phyloP scores from a whole-genome alignment of 129 eudicot genomes.

The Escallonia herrerae region DNA sequence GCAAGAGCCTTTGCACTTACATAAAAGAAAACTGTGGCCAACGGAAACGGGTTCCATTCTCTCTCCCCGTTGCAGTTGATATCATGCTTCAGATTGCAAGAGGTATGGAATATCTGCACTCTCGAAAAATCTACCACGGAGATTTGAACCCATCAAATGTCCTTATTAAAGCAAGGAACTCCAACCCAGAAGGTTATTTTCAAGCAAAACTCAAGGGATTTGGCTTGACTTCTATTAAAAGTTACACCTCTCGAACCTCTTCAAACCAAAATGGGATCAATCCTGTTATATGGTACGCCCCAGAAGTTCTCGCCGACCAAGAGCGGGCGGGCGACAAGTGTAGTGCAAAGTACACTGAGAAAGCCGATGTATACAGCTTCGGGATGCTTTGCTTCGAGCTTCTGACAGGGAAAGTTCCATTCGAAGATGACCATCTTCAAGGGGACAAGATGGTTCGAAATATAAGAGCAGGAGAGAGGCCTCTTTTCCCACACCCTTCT shows the following conservation, averaged over 20 bases:
- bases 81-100: slow-evolving; percentile 58
- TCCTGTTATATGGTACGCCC: slow-evolving; percentile 48
- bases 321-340: slow-evolving; percentile 16
- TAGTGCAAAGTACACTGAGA: slow-evolving; percentile 37
- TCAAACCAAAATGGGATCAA: slow-evolving; percentile 12
- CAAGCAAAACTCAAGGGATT: slow-evolving; percentile 44
- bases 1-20: slow-evolving; percentile 28
- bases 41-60: slow-evolving; percentile 29
- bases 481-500: slow-evolving; percentile 50
- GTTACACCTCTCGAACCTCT: slow-evolving; percentile 7
- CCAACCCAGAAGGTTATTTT: slow-evolving; percentile 29
- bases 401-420: slow-evolving; percentile 50
- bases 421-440: slow-evolving; percentile 48
- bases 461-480: slow-evolving; percentile 46
- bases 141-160: slow-evolving; percentile 41
- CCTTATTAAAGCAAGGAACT: slow-evolving; percentile 36
- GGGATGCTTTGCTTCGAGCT: slow-evolving; percentile 54
- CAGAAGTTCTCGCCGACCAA: slow-evolving; percentile 46
- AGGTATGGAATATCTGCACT: slow-evolving; percentile 61
- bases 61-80: slow-evolving; percentile 45
- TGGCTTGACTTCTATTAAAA: slow-evolving; percentile 31
- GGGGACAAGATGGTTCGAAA: slow-evolving; percentile 49
- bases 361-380: slow-evolving; percentile 63
- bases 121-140: slow-evolving; percentile 45
- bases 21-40: slow-evolving; percentile 44